phyloP scores from a whole-genome alignment of 2,329 filamentous ascomycete genomes.

The Epichloe gansuensis region DNA sequence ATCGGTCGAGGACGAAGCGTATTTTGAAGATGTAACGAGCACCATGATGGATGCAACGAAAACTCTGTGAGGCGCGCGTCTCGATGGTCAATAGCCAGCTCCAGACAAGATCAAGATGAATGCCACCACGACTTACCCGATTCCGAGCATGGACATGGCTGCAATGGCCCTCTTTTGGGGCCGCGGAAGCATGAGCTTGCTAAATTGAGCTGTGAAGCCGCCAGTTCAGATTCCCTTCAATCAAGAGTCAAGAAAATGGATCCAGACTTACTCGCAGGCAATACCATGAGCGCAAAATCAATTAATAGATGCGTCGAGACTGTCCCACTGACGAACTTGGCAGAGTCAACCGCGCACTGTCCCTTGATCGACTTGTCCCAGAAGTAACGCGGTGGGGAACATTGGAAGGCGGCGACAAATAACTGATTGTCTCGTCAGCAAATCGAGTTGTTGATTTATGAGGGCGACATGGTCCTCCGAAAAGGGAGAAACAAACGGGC shows the following conservation, averaged over 20 bases:
- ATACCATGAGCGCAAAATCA: not conserved
- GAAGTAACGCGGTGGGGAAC: not conserved
- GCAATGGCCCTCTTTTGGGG: slow-evolving; percentile 1
- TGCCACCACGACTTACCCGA: not conserved
- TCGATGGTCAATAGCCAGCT: not conserved
- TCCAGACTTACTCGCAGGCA: not conserved
- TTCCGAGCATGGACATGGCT: slow-evolving; percentile 1
- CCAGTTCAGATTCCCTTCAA: not conserved
- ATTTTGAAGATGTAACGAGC: not conserved
- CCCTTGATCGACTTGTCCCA: slow-evolving; percentile 5
- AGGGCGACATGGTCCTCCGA: no score
- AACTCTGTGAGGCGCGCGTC: not conserved
- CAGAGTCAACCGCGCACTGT: slow-evolving; percentile 3
- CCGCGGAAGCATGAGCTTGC: not conserved
- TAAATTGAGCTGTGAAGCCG: not conserved
- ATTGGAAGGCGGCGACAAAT: not conserved
- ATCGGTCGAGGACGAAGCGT: not conserved
- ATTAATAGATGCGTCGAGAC: not conserved
- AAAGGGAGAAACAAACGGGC: no score
- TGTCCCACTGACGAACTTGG: slow-evolving; percentile 4
- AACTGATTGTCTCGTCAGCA: not conserved
- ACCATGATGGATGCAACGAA: not conserved
- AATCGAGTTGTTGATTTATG: no score
- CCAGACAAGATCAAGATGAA: not conserved
- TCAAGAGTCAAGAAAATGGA: not conserved